Conservation (phyloP, 2,329 filamentous ascomycete genomes). For the Pleurostoma richardsiae region DNA sequence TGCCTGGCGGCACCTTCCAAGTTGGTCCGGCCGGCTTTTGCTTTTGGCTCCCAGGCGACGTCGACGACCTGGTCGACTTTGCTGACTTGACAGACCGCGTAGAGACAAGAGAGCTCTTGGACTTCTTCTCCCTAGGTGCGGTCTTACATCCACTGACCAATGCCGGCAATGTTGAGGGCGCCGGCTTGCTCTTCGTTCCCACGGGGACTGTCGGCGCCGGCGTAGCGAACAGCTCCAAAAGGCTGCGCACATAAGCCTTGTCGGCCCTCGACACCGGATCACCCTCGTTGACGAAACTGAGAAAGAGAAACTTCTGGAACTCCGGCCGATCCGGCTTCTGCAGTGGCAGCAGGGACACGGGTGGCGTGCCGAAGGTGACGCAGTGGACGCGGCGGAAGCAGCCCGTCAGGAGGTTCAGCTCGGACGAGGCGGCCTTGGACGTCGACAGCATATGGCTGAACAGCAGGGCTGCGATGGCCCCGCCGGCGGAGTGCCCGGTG, state of each 20-base stretch:
- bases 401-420: conserved; percentile 63
- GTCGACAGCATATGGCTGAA: conserved; percentile 75
- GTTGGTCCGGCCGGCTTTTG: conserved; percentile 26
- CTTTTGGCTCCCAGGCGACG: neutral
- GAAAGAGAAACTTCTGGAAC: conserved; percentile 65
- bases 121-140: conserved; percentile 17
- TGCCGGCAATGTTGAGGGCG: conserved; percentile 5
- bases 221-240: conserved; percentile 65
- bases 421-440: conserved; percentile 50
- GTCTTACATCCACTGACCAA: conserved; percentile 9
- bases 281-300: conserved; percentile 79
- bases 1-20: conserved; percentile 63
- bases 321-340: conserved; percentile 45
- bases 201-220: conserved; percentile 40
- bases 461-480: conserved; percentile 73
- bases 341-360: conserved; percentile 67
- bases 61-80: conserved; percentile 10
- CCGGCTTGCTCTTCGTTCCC: conserved; percentile 1
- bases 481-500: conserved; percentile 82
- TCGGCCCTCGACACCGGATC: conserved; percentile 77
- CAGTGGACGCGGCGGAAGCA: conserved; percentile 79
- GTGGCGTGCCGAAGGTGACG: conserved; percentile 79
- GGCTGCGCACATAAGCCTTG: conserved; percentile 65
- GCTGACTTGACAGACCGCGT: conserved; percentile 17
- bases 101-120: conserved; percentile 18